These are phyloP conservation scores for Trichoderma sp. DNA, from an alignment of 2,329 filamentous ascomycete species.

Conservation along the genomic window DNA sequence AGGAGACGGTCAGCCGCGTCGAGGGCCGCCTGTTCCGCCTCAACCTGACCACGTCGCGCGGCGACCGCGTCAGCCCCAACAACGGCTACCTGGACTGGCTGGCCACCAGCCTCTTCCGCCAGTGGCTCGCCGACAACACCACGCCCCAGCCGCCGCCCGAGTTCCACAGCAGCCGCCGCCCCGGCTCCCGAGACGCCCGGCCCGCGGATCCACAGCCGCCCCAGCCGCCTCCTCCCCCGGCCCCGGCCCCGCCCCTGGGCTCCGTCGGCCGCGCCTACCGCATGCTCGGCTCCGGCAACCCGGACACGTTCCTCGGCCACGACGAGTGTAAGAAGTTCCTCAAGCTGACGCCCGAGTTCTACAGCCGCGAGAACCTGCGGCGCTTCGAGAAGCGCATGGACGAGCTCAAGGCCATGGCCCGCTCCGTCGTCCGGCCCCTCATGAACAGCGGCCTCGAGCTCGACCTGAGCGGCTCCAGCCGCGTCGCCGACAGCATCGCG, in stretches of 20 bases:
- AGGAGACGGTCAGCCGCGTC: constrained; percentile 76
- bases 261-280: constrained; percentile 75
- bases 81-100: constrained; percentile 90
- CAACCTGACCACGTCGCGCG: constrained; percentile 73
- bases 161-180: constrained; percentile 31
- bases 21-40: constrained; percentile 83
- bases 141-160: constrained; percentile 61
- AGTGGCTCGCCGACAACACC: constrained; percentile 91
- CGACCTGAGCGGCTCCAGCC: constrained; percentile 57
- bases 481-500: constrained; percentile 47
- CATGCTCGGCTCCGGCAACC: constrained; percentile 65
- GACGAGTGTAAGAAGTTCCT: constrained; percentile 91
- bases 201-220: constrained; percentile 35
- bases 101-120: constrained; percentile 80
- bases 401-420: constrained; percentile 81
- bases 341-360: constrained; percentile 78
- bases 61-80: constrained; percentile 77
- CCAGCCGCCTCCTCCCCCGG: constrained; percentile 42
- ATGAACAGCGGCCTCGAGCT: constrained; percentile 86
- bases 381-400: constrained; percentile 86
- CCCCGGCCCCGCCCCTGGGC: constrained; percentile 51
- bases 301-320: constrained; percentile 70
- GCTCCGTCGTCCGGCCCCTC: constrained; percentile 79
- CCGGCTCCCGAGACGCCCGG: constrained; percentile 36
- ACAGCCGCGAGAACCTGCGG: constrained; percentile 81